Evolutionary conservation across 2,329 filamentous ascomycete species (phyloP).

Genomic region (Alternaria hordeiaustralica): DNA sequence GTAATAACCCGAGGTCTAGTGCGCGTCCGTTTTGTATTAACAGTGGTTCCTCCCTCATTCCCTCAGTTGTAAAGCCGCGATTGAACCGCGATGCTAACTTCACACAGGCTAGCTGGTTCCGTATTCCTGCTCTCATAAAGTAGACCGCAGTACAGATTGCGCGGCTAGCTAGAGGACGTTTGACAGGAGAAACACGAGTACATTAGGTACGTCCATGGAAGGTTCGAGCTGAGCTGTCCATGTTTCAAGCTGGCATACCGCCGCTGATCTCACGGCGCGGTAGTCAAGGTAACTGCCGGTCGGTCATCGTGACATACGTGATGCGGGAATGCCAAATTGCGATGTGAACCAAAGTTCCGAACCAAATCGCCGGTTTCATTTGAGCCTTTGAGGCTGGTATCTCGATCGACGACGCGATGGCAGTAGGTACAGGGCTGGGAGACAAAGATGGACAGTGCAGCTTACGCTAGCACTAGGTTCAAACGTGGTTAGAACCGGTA

Average conservation of each 20-base stretch:
- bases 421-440: not conserved
- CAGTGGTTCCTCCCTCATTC: not conserved
- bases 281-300: not conserved
- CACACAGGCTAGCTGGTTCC: not conserved
- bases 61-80: not conserved
- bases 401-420: not conserved
- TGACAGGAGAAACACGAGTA: not conserved
- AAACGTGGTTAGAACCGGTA: not conserved
- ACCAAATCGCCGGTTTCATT: not conserved
- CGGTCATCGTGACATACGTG: not conserved
- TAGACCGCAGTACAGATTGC: too few species aligned
- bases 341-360: not conserved
- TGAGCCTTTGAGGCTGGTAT: not conserved
- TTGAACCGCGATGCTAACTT: not conserved
- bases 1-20: not conserved
- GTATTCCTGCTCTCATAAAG: too few species aligned
- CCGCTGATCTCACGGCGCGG: not conserved
- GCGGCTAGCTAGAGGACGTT: not conserved
- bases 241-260: not conserved
- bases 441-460: not conserved
- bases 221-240: not conserved
- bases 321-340: too few species aligned
- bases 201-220: not conserved
- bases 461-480: not conserved
- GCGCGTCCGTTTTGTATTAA: not conserved